Conservation (phyloP, 2,329 filamentous ascomycete genomes). For the Fusarium hostae region DNA sequence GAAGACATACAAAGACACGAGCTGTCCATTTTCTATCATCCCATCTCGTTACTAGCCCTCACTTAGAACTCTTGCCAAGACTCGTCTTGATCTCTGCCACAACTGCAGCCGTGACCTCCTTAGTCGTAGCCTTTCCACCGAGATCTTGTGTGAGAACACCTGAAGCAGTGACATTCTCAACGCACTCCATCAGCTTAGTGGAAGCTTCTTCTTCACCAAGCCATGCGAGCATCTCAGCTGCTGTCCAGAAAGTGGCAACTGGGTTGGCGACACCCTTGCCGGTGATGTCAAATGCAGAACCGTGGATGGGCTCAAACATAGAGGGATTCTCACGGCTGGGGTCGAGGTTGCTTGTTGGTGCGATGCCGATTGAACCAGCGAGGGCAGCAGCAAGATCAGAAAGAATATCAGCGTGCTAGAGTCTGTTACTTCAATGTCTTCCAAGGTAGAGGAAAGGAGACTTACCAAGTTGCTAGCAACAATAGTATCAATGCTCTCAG, state of each 20-base stretch:
- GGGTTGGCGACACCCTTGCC: slow-evolving; percentile 68
- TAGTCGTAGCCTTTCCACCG: slow-evolving; percentile 57
- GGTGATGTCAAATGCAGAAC: slow-evolving; percentile 68
- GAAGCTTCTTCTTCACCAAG: slow-evolving; percentile 64
- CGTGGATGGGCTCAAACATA: slow-evolving; percentile 72
- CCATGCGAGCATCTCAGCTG: slow-evolving; percentile 68
- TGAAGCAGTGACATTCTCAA: slow-evolving; percentile 63
- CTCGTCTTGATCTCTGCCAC: slow-evolving; percentile 39
- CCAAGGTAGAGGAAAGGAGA: rapidly evolving
- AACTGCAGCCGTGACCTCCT: slow-evolving; percentile 51
- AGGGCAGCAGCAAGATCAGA: slow-evolving; percentile 77
- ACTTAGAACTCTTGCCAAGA: slow-evolving; percentile 16
- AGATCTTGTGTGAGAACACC: slow-evolving; percentile 65
- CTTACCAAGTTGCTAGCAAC: slow-evolving; percentile 68
- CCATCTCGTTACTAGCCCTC: neutral
- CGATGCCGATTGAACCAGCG: slow-evolving; percentile 77
- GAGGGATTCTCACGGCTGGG: slow-evolving; percentile 64
- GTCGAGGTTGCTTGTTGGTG: slow-evolving; percentile 75
- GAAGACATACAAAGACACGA: neutral
- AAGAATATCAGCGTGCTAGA: slow-evolving; percentile 69
- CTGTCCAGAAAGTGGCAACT: slow-evolving; percentile 69
- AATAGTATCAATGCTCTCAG: slow-evolving; percentile 69
- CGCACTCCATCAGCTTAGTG: slow-evolving; percentile 59
- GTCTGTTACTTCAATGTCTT: neutral
- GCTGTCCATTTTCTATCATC: neutral